Base-by-base conservation (phyloP, 495 filamentous ascomycete species). In the Penicillium turbatum region DNA sequence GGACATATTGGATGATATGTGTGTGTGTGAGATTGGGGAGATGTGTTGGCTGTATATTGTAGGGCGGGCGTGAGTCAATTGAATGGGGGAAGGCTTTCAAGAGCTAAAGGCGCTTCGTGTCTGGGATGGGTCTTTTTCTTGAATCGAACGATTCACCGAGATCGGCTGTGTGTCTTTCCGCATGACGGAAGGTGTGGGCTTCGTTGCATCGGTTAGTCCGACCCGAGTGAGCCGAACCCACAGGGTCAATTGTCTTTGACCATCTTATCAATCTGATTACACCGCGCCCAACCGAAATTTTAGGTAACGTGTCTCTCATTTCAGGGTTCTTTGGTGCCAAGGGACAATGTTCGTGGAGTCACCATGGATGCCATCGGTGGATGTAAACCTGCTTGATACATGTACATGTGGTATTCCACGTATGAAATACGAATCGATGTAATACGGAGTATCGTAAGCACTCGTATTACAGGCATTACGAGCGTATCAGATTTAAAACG, bases 1-100 rank as follows among this genome's bases (percentile, higher is more conserved):
- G 45, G 74, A 74, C 72, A 77, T 74, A 10, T 50, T 62, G 58
- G 32, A 12, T 39, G 9, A n/a, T 48, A 24, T 10, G 24, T 16
- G 40, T 29, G 9, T 48, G 31, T 2, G 16, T 34, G 16, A 8
- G n/a, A n/a, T n/a, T 1, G 7, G 17, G 35, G 13, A 3, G 35
- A 15, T 39, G 35, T 5, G 41, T 36, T n/a, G n/a, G n/a, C 21
- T 24, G 21, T 24, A 21, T 34, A 44, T 36, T 21, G 26, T 34
- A 12, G 29, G 38, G 30, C 26, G 29, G 43, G 17, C 0, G 27
- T 15, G 27, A 12, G 13, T 37, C n/a, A 37, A 37, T 37, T 35
- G 39, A 17, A 16, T 11, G 6, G 21, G 32, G 15, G 21, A 30
- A 31, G n/a, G 8, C 13, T 19, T 34, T 19, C 8, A 35, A 12